phyloP scores from a whole-genome alignment of 257 asterid species.

The Fraxinus quadrangulata region DNA sequence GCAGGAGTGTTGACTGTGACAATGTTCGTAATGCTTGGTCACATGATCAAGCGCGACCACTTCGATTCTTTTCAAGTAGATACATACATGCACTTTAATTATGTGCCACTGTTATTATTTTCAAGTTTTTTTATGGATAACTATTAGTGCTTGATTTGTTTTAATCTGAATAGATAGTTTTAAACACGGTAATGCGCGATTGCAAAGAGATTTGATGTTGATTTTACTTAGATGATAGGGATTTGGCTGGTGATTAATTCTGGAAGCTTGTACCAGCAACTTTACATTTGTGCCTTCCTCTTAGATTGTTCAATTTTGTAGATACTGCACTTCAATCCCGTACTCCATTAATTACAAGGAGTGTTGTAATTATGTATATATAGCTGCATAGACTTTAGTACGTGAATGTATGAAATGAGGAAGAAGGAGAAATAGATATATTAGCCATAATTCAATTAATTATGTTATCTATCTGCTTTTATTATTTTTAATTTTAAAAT shows the following conservation, averaged over 20 bases:
- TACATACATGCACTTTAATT: too few species aligned
- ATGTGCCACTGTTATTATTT: too few species aligned
- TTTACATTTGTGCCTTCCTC: neutral
- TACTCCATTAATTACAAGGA: neutral
- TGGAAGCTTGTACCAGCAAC: neutral
- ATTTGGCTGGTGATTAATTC: neutral
- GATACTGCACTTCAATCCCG: neutral
- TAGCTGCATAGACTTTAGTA: neutral
- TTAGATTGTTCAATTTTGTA: neutral
- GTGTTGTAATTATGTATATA: neutral
- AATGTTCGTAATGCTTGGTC: slow-evolving; percentile 62
- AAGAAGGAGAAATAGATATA: neutral
- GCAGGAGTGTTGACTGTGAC: slow-evolving; percentile 54
- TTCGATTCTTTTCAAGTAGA: slow-evolving; percentile 42
- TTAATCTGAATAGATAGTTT: neutral
- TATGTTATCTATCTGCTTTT: neutral
- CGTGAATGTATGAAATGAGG: neutral
- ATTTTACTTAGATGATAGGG: neutral
- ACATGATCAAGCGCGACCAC: slow-evolving; percentile 63
- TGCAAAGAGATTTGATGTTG: neutral
- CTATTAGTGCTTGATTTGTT: neutral
- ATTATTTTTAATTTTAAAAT: neutral
- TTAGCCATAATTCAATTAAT: neutral
- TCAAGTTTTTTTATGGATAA: neutral
- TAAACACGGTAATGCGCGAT: neutral